A percentile compares a stretch with the other conserved stretches of the same genome.
phyloP scores from a whole-genome alignment of 805 yeast genomes.

The Saccharomycopsis sp. region DNA sequence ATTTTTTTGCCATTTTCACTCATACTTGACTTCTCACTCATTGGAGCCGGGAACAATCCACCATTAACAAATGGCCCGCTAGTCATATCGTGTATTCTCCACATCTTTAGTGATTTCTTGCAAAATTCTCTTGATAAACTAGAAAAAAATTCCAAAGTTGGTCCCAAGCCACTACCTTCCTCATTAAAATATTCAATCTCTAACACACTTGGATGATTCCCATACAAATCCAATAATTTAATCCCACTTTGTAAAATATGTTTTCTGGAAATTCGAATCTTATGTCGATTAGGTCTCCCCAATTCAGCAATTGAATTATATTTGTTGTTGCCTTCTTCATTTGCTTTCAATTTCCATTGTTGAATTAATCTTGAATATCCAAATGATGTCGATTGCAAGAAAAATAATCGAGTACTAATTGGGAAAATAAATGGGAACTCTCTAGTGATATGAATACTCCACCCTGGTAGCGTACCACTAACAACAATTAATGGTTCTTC shows the following conservation, averaged over 20 bases:
- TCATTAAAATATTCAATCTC: conserved; percentile 88
- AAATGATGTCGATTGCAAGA: conserved; percentile 80
- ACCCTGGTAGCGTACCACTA: conserved; percentile 76
- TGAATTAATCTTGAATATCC: conserved; percentile 82
- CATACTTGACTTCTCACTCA: conserved; percentile 27
- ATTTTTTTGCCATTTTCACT: conserved; percentile 34
- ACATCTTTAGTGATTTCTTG: conserved; percentile 47
- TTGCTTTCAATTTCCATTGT: conserved; percentile 58
- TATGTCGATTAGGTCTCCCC: conserved; percentile 74
- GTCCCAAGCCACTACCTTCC: conserved; percentile 95
- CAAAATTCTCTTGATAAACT: conserved; percentile 71
- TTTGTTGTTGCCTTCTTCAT: conserved; percentile 27
- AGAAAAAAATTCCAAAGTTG: conserved; percentile 89
- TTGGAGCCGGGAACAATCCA: conserved; percentile 75
- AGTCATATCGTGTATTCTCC: conserved; percentile 46
- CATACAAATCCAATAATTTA: conserved; percentile 69
- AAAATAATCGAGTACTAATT: conserved; percentile 67
- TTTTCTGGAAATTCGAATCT: conserved; percentile 67
- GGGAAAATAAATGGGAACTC: conserved; percentile 81
- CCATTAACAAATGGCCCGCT: conserved; percentile 35
- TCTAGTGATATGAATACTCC: conserved; percentile 72
- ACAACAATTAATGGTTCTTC: conserved; percentile 88
- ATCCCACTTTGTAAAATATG: conserved; percentile 69
- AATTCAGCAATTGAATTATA: conserved; percentile 36
- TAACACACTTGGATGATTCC: conserved; percentile 68